A percentile compares a stretch with the other conserved stretches of the same genome.
These are phyloP conservation scores for Phytophthora pseudosyringae DNA, from an alignment of 352 stramenopile species.

Conservation along the genomic window DNA sequence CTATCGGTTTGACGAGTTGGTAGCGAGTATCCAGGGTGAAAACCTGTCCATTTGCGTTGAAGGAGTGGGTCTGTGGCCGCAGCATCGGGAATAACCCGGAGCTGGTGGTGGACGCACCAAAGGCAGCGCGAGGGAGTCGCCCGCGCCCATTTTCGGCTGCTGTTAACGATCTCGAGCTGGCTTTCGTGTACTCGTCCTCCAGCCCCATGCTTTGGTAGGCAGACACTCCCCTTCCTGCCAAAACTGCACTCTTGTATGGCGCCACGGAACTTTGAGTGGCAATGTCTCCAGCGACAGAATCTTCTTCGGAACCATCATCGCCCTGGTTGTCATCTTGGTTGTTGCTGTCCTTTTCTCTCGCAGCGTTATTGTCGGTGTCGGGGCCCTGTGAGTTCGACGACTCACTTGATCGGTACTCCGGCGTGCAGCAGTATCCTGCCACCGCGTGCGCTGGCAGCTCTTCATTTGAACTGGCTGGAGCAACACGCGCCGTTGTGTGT, in stretches of 20 bases:
- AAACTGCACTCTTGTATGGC: constrained; percentile 35
- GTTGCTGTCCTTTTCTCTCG: constrained; percentile 23
- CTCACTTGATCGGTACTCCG: constrained; percentile 23
- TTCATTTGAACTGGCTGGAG: constrained; percentile 11
- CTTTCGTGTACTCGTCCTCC: constrained; percentile 33
- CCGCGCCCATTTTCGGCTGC: constrained; percentile 12
- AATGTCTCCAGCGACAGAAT: constrained; percentile 24
- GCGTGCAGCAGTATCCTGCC: constrained; percentile 29
- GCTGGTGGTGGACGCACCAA: constrained; percentile 31
- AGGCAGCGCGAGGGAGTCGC: constrained; percentile 28
- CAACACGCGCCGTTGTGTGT: constrained; percentile 13
- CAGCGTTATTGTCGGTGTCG: constrained; percentile 30
- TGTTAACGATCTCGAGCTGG: constrained; percentile 12
- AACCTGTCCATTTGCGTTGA: constrained; percentile 79
- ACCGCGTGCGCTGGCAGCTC: constrained; percentile 9
- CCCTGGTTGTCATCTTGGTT: constrained; percentile 39
- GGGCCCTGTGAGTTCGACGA: constrained; percentile 18
- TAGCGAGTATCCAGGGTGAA: constrained; percentile 92
- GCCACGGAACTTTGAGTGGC: constrained; percentile 32
- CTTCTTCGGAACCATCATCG: constrained; percentile 35
- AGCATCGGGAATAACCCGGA: constrained; percentile 33
- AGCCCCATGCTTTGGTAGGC: constrained; percentile 17
- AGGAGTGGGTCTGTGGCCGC: constrained; percentile 64
- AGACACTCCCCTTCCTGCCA: constrained; percentile 17
- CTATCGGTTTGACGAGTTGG: constrained; percentile 88